These are phyloP conservation scores for Coemansia sp. DNA, from an alignment of 192 early-diverging fungal species.

Conservation along the genomic window DNA sequence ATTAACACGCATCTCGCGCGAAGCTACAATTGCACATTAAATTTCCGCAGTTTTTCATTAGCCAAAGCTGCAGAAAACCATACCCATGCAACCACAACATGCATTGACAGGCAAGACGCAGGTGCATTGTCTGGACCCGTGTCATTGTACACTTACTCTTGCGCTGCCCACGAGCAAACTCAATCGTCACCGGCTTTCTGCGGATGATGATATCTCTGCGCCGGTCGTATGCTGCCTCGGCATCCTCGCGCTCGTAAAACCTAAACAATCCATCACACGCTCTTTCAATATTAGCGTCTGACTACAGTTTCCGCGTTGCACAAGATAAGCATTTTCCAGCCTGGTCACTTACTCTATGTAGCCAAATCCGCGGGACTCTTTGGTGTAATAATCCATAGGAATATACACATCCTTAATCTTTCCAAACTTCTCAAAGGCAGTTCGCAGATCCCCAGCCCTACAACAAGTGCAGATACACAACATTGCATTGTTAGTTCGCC, in stretches of 20 bases:
- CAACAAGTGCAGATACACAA: constrained; percentile 3
- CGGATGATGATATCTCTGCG: constrained; percentile 34
- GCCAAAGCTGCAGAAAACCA: neutral
- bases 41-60: neutral
- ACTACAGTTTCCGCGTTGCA: neutral
- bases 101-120: neutral
- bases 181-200: constrained; percentile 37
- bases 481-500: neutral
- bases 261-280: constrained; percentile 15
- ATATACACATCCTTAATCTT: constrained; percentile 53
- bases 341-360: constrained; percentile 50
- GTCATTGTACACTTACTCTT: constrained; percentile 39
- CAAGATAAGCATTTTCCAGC: neutral
- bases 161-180: constrained; percentile 56
- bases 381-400: constrained; percentile 49
- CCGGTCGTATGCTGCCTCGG: constrained; percentile 49
- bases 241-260: constrained; percentile 53
- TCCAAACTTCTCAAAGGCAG: constrained; percentile 44
- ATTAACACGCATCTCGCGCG: constrained; percentile 49
- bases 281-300: too few species aligned
- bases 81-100: too few species aligned
- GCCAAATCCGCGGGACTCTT: constrained; percentile 53
- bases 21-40: constrained; percentile 24
- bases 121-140: neutral
- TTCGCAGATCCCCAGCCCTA: constrained; percentile 38